Percentiles rank a stretch among this genome's conserved stretches.
These are phyloP conservation scores for Cryptomeria japonica DNA, from an alignment of 75 land plant genomes.

Conservation along the genomic window DNA sequence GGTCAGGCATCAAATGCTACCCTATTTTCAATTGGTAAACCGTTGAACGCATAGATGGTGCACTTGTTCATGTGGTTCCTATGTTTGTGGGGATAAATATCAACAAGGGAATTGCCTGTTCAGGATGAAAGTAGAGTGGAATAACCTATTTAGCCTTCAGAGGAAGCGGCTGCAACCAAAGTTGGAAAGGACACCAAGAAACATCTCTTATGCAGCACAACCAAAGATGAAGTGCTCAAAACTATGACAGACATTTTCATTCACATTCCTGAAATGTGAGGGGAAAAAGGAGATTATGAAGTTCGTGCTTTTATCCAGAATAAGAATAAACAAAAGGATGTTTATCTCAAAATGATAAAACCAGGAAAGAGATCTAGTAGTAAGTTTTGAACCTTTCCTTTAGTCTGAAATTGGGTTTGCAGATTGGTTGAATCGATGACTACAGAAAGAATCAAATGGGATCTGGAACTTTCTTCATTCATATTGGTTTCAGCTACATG, in stretches of 20 bases:
- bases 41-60: not conserved
- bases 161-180: not conserved
- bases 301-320: not conserved
- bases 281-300: not conserved
- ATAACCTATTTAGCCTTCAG: not conserved
- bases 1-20: not conserved
- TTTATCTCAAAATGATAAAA: constrained; percentile 2
- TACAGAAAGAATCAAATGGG: constrained; percentile 87
- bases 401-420: constrained; percentile 79
- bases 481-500: constrained; percentile 91
- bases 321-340: not conserved
- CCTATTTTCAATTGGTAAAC: not conserved
- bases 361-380: not conserved
- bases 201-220: not conserved
- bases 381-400: constrained; percentile 75
- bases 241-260: not conserved
- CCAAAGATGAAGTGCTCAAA: not conserved
- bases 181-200: not conserved
- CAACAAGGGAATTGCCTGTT: too few species aligned
- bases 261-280: not conserved
- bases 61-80: not conserved
- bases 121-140: too few species aligned
- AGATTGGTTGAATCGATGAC: constrained; percentile 92
- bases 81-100: not conserved
- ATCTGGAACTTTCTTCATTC: constrained; percentile 99